Base-by-base conservation (phyloP, 805 yeast genomes). In the Ogataea naganishii region DNA sequence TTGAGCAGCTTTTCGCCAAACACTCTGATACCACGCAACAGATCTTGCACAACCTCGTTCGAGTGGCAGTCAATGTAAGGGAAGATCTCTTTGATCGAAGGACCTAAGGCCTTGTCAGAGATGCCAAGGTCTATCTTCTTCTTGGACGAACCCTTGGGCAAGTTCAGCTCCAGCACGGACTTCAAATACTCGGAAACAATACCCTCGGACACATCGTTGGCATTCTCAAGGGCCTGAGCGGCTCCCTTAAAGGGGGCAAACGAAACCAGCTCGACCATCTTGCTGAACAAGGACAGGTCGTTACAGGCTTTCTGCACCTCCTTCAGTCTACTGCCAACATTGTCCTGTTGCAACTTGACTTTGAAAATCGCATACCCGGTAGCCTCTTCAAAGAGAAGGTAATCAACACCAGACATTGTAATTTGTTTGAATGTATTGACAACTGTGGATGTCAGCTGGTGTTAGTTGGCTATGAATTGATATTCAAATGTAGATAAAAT, bases 241-340 rank as follows among this genome's bases (percentile, higher is more conserved):
- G 98, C 98, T 51, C 96, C 96, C 63, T 92, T 88, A 73, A 92
- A 92, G 29, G 98, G 98, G 37, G 96, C 95, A 63, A 92, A 92
- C 11, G 95, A 82, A 17, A 84, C 94, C 34, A 92, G 72, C 61
- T 88, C 95, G 46, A 92, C 78, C 68, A 89, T 68, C 65, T 92
- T 92, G 49, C 95, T 82, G 56, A 92, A 88, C 54, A 76, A 71
- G 39, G 78, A 79, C 43, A 92, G 72, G 51, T 92, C 97, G 45
- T 70, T 77, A 37, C 85, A 71, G 36, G 95, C 88, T 45, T 76
- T 77, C 66, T 92, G 97, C 25, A 92, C 97, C 62, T 92, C 98
- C 58, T 80, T 80, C 62, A 83, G 69, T 55, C 94, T 76, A 26
- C 94, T 70, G 30, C 96, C 95, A 43, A 92, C 76, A 53, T 83